phyloP scores from a whole-genome alignment of 2,329 filamentous ascomycete species.

The Scedosporium dehoogii region DNA sequence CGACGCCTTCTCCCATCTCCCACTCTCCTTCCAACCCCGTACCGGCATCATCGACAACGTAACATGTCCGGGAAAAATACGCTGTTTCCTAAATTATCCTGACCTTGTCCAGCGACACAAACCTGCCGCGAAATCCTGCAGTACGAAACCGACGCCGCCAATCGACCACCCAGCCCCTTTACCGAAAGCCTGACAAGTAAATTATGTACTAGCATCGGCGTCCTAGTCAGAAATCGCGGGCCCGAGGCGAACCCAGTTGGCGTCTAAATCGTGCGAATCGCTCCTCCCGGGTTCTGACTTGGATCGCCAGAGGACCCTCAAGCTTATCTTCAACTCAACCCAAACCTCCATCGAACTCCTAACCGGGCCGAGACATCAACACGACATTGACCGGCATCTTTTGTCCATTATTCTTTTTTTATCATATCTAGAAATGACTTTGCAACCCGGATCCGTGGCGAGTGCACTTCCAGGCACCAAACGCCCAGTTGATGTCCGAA shows the following conservation, averaged over 20 bases:
- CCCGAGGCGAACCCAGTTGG: not conserved
- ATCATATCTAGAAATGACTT: slow-evolving; percentile 19
- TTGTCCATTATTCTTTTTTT: not conserved
- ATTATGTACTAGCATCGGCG: slow-evolving; percentile 5
- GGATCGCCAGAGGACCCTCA: not conserved
- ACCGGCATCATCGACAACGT: not conserved
- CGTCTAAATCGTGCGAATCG: not conserved
- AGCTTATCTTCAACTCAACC: slow-evolving; percentile 5
- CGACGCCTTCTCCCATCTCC: not conserved
- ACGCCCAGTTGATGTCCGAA: slow-evolving; percentile 15
- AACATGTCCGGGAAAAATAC: not conserved
- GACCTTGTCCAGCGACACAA: not conserved
- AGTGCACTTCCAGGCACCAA: slow-evolving; percentile 8
- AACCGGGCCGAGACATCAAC: not conserved
- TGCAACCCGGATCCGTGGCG: slow-evolving; percentile 18
- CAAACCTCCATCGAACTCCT: no score
- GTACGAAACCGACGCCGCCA: not conserved
- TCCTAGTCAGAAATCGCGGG: not conserved
- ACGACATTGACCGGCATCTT: not conserved
- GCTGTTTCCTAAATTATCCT: not conserved
- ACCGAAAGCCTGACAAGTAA: not conserved
- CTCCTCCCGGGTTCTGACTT: not conserved
- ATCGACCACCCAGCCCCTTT: not conserved
- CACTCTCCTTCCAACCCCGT: not conserved
- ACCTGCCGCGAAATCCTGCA: not conserved